Evolutionary conservation across 768 basidiomycete genomes (phyloP).

Genomic region (Bullera alba): DNA sequence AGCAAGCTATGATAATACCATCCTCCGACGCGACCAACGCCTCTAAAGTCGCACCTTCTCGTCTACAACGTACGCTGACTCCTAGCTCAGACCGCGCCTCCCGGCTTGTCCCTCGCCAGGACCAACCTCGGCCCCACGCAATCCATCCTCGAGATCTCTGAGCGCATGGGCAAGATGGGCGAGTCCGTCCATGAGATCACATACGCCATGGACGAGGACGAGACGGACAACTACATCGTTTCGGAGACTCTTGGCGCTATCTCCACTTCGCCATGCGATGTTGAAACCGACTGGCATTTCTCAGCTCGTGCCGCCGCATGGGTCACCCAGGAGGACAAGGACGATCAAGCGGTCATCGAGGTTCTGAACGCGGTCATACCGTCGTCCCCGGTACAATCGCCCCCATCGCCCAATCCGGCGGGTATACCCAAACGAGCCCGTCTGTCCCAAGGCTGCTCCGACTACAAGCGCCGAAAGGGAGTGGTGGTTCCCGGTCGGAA

Average conservation of each 20-base stretch:
- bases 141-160: neutral
- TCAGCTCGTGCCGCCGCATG: neutral
- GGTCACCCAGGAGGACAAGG: too few species aligned
- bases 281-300: neutral
- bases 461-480: too few species aligned
- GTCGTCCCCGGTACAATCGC: too few species aligned
- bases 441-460: neutral
- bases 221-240: neutral
- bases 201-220: neutral
- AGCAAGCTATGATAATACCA: neutral
- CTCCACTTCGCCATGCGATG: neutral
- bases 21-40: neutral
- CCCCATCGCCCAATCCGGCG: too few species aligned
- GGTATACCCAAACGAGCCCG: neutral
- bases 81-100: neutral
- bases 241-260: neutral
- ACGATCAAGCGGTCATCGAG: too few species aligned
- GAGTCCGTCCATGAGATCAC: neutral
- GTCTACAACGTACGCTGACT: neutral
- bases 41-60: too few species aligned
- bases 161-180: neutral
- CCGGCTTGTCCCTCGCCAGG: neutral
- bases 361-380: too few species aligned
- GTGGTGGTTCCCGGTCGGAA: too few species aligned
- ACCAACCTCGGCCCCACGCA: neutral